Conservation (phyloP, 305 asterid species). For the Fraxinus latifolia region DNA sequence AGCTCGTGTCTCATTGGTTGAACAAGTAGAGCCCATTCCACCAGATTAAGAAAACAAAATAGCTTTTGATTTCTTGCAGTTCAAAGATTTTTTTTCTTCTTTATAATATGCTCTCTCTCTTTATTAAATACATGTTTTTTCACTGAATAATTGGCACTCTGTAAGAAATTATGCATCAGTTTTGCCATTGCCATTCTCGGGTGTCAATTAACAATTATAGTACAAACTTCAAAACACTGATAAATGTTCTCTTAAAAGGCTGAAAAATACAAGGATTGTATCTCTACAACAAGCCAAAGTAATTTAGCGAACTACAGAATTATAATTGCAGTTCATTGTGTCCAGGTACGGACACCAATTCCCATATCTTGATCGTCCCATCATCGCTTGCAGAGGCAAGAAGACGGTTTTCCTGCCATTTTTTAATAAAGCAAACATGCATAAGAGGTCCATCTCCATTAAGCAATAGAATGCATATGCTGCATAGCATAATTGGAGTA, state of each 20-base stretch:
- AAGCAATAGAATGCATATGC: neutral
- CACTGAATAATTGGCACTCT: neutral
- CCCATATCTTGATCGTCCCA: slow-evolving; percentile 47
- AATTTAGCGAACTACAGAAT: neutral
- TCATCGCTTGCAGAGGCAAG: slow-evolving; percentile 52
- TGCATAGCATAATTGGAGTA: neutral
- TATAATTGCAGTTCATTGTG: neutral
- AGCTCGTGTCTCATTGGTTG: slow-evolving; percentile 51
- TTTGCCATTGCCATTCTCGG: neutral
- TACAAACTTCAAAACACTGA: neutral
- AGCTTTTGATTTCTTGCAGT: slow-evolving; percentile 11
- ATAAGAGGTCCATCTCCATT: neutral
- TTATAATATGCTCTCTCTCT: neutral
- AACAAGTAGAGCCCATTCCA: slow-evolving; percentile 31
- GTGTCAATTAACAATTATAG: neutral
- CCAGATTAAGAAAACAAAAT: slow-evolving; percentile 20
- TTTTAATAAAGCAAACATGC: neutral
- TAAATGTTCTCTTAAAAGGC: neutral
- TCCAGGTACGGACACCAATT: slow-evolving; percentile 24
- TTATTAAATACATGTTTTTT: neutral
- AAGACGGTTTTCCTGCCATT: slow-evolving; percentile 31
- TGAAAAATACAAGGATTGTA: neutral
- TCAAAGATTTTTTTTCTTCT: neutral
- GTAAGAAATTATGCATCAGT: neutral
- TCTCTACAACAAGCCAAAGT: neutral